Base-by-base conservation (phyloP, 2,329 filamentous ascomycete species). In the Fusarium albosuccineum region DNA sequence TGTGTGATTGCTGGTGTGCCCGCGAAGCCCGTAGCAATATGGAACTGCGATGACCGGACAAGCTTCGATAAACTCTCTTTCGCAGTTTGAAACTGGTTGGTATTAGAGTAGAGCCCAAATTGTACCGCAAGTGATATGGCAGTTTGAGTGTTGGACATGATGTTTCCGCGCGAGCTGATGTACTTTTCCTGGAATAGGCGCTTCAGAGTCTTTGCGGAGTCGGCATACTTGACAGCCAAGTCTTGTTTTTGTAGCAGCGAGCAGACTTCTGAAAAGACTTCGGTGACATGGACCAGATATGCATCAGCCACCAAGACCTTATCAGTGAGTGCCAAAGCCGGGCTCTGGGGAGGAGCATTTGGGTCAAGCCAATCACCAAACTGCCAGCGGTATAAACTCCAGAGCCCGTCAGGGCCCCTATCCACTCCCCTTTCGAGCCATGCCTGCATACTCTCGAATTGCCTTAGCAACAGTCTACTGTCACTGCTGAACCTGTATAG, bases 401-500 rank as follows among this genome's bases (percentile, higher is more conserved):
- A 83, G 2, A 83, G 74, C 1, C 77, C 75, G 14, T 71, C 73
- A 0, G 64, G 37, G 16, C 73, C 76, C 6, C 80, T 71, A 2
- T 73, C 73, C 13, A 83, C 75, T 5, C 42, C 42, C 3, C 30
- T 13, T 5, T 45, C 42, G 2, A 82, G 58, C 78, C 80, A 83
- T 2, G 72, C 73, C 22, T 72, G 73, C 62, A 80, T 78, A 13
- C 78, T 78, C 0, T 67, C 50, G 29, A 77, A 80, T n/a, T 83
- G 78, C 5, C 73, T 73, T 30, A 57, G 46, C 1, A 83, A 68
- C 9, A 81, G 69, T 1, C 40, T 65, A 2, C 62, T 57, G 50
- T 83, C 82, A 2, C 78, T 77, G 27, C 70, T 79, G 6, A 74
- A 65, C n/a, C 65, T 69, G 62, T 77, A 83, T 0, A 78, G 63